These are phyloP conservation scores for Pseudodiploospora longispora DNA, from an alignment of 2,329 filamentous ascomycete species.

Conservation along the genomic window DNA sequence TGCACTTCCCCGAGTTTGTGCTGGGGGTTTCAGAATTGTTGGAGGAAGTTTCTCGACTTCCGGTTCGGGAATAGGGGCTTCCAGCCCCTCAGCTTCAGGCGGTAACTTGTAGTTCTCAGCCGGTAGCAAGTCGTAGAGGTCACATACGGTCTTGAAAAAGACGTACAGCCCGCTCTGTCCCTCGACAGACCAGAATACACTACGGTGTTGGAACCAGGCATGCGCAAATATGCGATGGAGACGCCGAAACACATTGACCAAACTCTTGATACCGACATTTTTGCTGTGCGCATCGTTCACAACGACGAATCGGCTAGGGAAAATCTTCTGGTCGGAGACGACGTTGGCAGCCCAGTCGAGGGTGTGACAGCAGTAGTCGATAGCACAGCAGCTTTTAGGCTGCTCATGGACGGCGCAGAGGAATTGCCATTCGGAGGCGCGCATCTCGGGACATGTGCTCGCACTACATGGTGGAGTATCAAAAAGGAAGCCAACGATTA, in stretches of 20 bases:
- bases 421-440: constrained; percentile 97
- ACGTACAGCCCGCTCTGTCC: constrained; percentile 85
- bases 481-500: constrained; percentile 88
- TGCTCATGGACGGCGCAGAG: constrained; percentile 95
- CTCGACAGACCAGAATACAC: constrained; percentile 93
- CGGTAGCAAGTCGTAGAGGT: constrained; percentile 80
- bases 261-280: constrained; percentile 64
- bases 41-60: constrained; percentile 32
- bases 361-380: constrained; percentile 98
- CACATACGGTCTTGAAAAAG: constrained; percentile 95
- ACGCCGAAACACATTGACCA: constrained; percentile 90
- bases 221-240: constrained; percentile 97
- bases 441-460: constrained; percentile 92
- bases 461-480: constrained; percentile 84
- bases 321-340: constrained; percentile 89
- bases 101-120: constrained; percentile 95
- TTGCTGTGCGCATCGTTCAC: constrained; percentile 50
- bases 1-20: constrained; percentile 19
- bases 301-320: constrained; percentile 71
- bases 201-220: constrained; percentile 95
- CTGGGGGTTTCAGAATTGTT: constrained; percentile 28
- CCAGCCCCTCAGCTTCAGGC: constrained; percentile 80
- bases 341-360: constrained; percentile 96
- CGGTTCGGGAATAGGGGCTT: constrained; percentile 35
- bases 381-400: constrained; percentile 93